Evolutionary conservation across 2,329 filamentous ascomycete genomes (phyloP).

Genomic region (Knufia fluminis): DNA sequence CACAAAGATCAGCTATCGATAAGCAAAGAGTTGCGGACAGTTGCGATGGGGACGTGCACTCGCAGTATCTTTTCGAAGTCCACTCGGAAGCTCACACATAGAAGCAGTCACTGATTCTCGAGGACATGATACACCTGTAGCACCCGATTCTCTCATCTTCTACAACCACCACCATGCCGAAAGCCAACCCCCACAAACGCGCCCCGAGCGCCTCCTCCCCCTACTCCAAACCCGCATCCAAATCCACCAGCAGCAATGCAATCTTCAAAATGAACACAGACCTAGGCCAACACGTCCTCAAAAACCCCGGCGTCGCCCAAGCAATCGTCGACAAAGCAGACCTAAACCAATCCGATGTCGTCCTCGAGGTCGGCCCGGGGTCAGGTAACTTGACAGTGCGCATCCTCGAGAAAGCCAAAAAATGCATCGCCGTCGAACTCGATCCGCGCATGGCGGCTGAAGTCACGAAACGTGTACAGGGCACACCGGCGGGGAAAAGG

Average conservation of each 20-base stretch:
- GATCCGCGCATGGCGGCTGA: conserved; percentile 96
- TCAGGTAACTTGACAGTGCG: conserved; percentile 82
- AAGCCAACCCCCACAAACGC: conserved; percentile 46
- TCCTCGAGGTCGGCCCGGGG: conserved; percentile 86
- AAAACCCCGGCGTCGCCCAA: conserved; percentile 77
- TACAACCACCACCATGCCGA: conserved; percentile 42
- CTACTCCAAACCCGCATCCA: conserved; percentile 36
- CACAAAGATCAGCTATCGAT: neutral
- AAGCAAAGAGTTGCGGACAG: neutral
- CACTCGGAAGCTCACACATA: too few species aligned
- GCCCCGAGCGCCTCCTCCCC: conserved; percentile 31
- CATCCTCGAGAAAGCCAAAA: conserved; percentile 80
- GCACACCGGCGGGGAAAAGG: conserved; percentile 71
- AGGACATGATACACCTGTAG: too few species aligned
- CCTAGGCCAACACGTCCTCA: conserved; percentile 83
- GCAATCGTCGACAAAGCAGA: conserved; percentile 78
- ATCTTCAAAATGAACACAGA: conserved; percentile 97
- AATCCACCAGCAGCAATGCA: conserved; percentile 52
- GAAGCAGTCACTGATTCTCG: neutral
- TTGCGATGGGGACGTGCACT: too few species aligned
- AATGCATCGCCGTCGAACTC: conserved; percentile 77
- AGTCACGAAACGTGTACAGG: conserved; percentile 86
- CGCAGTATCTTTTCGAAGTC: too few species aligned
- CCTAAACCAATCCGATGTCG: conserved; percentile 79
- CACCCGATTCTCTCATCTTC: too few species aligned